A percentile compares a stretch with the other conserved stretches of the same genome.
phyloP scores from a whole-genome alignment of 805 yeast genomes.

The Torulaspora delbrueckii region DNA sequence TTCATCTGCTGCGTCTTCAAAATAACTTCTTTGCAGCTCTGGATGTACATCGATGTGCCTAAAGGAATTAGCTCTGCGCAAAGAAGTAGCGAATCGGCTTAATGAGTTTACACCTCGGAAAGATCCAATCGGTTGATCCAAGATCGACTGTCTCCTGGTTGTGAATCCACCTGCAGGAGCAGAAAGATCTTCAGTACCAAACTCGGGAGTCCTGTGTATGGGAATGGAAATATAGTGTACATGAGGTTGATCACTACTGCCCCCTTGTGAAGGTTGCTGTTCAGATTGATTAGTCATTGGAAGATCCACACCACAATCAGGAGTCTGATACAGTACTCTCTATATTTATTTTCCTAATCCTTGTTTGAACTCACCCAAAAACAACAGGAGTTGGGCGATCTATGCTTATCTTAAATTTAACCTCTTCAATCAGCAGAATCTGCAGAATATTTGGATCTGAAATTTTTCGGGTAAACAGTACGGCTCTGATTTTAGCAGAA shows the following conservation, averaged over 20 bases:
- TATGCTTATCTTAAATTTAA: neutral
- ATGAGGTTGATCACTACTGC: slow-evolving; percentile 13
- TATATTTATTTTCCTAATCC: neutral
- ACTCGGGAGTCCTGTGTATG: slow-evolving; percentile 21
- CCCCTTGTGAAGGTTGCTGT: slow-evolving; percentile 10
- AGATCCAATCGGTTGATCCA: slow-evolving; percentile 50
- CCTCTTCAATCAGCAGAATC: neutral
- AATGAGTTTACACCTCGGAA: slow-evolving; percentile 64
- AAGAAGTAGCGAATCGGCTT: slow-evolving; percentile 74
- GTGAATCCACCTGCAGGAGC: slow-evolving; percentile 7
- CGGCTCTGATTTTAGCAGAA: neutral
- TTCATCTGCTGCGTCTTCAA: slow-evolving; percentile 56
- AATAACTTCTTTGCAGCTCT: slow-evolving; percentile 52
- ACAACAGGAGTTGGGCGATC: neutral
- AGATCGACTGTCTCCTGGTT: slow-evolving; percentile 36
- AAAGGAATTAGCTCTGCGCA: slow-evolving; percentile 72
- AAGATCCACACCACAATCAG: neutral
- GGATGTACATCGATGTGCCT: slow-evolving; percentile 46
- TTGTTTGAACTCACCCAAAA: neutral
- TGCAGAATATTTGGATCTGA: neutral
- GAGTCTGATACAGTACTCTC: neutral
- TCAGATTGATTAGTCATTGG: slow-evolving; percentile 11
- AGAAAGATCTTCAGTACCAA: slow-evolving; percentile 8
- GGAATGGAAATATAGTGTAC: slow-evolving; percentile 35
- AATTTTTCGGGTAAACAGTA: neutral